Conservation (phyloP, 352 stramenopile genomes). For the Phytophthora uliginosa region DNA sequence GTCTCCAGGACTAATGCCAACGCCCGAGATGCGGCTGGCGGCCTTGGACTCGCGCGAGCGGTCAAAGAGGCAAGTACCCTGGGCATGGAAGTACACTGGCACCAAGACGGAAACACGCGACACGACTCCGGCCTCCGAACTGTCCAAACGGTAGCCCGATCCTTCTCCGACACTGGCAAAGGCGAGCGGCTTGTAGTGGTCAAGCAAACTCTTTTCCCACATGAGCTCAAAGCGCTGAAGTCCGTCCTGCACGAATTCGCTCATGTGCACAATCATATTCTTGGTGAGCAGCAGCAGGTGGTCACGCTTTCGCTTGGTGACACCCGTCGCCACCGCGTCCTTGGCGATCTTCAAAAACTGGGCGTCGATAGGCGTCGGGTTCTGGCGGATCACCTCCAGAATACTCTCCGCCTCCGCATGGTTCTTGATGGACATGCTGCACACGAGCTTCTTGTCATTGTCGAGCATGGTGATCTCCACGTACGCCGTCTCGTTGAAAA, state of each 20-base stretch:
- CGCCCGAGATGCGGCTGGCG: conserved; percentile 63
- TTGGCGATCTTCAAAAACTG: conserved; percentile 78
- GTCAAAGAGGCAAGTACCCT: conserved; percentile 86
- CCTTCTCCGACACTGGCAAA: conserved; percentile 81
- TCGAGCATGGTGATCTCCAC: conserved; percentile 90
- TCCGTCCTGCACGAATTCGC: conserved; percentile 85
- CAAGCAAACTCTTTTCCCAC: conserved; percentile 86
- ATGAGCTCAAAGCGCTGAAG: conserved; percentile 86
- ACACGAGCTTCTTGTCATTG: conserved; percentile 85
- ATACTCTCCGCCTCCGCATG: conserved; percentile 82
- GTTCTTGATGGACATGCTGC: conserved; percentile 87
- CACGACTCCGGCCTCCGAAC: conserved; percentile 57
- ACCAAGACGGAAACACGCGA: conserved; percentile 84
- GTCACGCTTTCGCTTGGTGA: conserved; percentile 75
- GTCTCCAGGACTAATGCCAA: conserved; percentile 73
- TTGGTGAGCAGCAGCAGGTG: conserved; percentile 84
- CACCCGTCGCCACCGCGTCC: conserved; percentile 67
- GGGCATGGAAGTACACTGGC: conserved; percentile 81
- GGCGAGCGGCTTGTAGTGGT: conserved; percentile 82
- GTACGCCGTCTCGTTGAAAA: conserved; percentile 88
- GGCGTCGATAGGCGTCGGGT: conserved; percentile 58
- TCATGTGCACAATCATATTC: conserved; percentile 90
- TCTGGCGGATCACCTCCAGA: conserved; percentile 63
- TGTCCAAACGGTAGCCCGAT: conserved; percentile 77
- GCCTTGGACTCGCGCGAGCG: conserved; percentile 63